Conservation (phyloP, 1,284 basidiomycete species). For the Pseudozyma tsukubaensis region DNA sequence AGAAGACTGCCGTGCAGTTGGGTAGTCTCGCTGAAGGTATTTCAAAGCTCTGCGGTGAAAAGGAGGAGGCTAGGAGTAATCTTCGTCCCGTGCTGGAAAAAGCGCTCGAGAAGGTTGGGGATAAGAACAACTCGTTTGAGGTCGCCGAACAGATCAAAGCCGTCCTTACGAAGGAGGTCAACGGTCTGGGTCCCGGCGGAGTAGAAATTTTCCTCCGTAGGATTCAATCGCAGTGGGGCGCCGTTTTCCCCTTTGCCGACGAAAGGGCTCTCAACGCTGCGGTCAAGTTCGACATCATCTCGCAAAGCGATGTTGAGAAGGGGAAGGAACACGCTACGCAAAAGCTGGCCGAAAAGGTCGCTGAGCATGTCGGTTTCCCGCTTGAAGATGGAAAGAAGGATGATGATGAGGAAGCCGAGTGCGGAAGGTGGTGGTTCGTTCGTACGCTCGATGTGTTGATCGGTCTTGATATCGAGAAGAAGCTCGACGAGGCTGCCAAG, state of each 20-base stretch:
- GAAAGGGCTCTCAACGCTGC: conserved; percentile 32
- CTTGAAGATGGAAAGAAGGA: conserved; percentile 35
- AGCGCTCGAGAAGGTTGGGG: conserved; percentile 13
- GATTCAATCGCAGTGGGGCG: conserved; percentile 46
- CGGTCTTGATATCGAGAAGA: conserved; percentile 51
- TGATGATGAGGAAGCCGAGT: conserved; percentile 36
- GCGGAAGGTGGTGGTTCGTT: conserved; percentile 48
- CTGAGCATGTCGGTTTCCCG: conserved; percentile 45
- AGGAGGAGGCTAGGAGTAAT: conserved; percentile 9
- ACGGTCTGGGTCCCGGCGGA: conserved; percentile 44
- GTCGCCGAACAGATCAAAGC: conserved; percentile 32
- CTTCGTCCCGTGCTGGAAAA: conserved; percentile 35
- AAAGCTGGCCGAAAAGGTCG: conserved; percentile 34
- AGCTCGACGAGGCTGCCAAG: conserved; percentile 42
- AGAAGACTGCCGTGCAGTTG: conserved; percentile 53
- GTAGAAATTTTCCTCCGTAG: conserved; percentile 50
- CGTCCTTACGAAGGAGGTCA: conserved; percentile 37
- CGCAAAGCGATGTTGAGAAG: conserved; percentile 17
- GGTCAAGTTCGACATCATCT: conserved; percentile 34
- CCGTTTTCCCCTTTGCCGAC: conserved; percentile 54
- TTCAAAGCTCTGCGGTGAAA: conserved; percentile 14
- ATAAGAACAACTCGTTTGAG: conserved; percentile 19
- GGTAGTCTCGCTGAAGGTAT: conserved; percentile 47
- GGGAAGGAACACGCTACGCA: conserved; percentile 21
- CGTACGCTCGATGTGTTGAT: conserved; percentile 50